Evolutionary conservation across 306 rosid species (phyloP).

Genomic region (Lupinus albus): DNA sequence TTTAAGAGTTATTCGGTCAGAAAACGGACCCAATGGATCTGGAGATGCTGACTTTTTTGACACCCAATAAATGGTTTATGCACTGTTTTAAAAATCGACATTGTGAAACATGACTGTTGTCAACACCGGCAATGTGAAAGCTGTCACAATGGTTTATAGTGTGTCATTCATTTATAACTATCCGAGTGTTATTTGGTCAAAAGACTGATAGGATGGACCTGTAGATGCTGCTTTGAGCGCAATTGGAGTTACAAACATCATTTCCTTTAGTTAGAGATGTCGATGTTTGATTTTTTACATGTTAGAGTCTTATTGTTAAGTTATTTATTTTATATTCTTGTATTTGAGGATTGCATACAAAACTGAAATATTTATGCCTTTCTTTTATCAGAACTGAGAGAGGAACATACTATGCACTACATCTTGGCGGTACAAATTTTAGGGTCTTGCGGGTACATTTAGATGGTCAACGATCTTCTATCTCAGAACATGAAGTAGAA

Average conservation of each 20-base stretch:
- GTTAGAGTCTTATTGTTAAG: neutral
- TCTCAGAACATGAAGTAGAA: conserved; percentile 62
- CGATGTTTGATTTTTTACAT: conserved; percentile 14
- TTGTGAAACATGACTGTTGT: neutral
- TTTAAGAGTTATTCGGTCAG: no score
- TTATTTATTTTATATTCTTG: conserved; percentile 1
- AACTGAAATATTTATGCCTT: neutral
- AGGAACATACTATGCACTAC: conserved; percentile 85
- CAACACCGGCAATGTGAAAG: neutral
- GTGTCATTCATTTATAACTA: conserved; percentile 29
- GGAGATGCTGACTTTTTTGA: neutral
- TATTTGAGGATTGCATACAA: neutral
- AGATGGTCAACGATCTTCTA: conserved; percentile 62
- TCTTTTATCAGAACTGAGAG: conserved; percentile 64
- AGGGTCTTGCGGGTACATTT: conserved; percentile 79
- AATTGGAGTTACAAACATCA: conserved; percentile 5
- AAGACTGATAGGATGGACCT: neutral
- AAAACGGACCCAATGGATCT: no score
- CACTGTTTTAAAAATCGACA: conserved; percentile 4
- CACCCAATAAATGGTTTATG: conserved; percentile 22
- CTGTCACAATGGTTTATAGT: conserved; percentile 24
- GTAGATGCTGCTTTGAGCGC: conserved; percentile 20
- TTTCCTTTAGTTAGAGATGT: conserved; percentile 15
- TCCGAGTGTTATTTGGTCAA: conserved; percentile 26
- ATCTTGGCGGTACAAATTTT: conserved; percentile 92